Conservation (phyloP, 495 filamentous ascomycete species). For the Penicillium longicatenatum region DNA sequence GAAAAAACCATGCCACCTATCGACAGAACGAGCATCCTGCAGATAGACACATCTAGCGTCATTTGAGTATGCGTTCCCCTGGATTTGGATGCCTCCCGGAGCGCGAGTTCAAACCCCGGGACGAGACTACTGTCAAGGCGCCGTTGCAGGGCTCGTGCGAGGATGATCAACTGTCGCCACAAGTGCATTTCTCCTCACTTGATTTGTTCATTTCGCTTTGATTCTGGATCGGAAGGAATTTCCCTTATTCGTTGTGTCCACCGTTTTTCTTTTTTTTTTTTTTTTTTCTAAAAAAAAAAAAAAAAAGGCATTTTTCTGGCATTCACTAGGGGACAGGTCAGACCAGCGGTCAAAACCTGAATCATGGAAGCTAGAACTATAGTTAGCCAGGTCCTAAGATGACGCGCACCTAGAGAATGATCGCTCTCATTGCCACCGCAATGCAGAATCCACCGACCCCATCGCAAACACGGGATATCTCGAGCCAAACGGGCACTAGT, state of each 20-base stretch:
- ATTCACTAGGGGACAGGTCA: neutral
- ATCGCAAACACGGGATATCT: constrained; percentile 9
- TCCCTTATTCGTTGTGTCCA: neutral
- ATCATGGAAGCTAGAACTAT: neutral
- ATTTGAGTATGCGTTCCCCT: neutral
- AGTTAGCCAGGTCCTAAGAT: neutral
- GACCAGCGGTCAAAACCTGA: constrained; percentile 1
- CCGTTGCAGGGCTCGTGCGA: constrained; percentile 12
- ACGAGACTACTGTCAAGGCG: neutral
- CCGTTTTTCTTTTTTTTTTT: neutral
- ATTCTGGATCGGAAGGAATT: constrained; percentile 2
- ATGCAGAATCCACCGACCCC: constrained; percentile 6
- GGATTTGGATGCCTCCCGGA: neutral
- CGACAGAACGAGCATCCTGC: neutral
- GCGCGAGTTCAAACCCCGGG: neutral
- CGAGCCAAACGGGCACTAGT: constrained; percentile 6
- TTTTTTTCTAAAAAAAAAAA: neutral
- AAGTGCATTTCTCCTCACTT: neutral
- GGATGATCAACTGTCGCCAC: constrained; percentile 11
- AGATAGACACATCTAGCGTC: neutral
- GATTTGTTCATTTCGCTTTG: constrained; percentile 6
- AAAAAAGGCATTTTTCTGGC: no score
- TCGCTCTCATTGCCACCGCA: constrained; percentile 5
- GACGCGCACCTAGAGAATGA: neutral
- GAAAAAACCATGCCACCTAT: neutral